Conservation (phyloP, 352 stramenopile species). For the Globisporangium camurandrum region DNA sequence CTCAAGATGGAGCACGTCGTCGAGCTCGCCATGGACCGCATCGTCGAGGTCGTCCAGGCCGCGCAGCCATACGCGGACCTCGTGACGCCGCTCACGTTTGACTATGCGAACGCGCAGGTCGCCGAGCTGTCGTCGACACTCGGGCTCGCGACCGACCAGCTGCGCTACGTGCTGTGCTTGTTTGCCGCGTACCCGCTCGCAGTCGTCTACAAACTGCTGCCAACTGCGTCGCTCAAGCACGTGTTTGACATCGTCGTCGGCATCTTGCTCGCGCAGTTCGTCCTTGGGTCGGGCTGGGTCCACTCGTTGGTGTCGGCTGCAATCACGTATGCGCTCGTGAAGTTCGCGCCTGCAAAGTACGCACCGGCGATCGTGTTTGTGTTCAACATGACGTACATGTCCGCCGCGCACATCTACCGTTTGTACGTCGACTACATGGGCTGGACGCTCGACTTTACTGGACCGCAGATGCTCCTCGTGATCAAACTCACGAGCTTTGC, state of each 20-base stretch:
- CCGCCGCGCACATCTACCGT: conserved; percentile 91
- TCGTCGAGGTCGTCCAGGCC: conserved; percentile 20
- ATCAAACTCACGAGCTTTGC: conserved; percentile 97
- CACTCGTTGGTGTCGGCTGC: conserved; percentile 91
- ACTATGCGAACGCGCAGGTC: conserved; percentile 39
- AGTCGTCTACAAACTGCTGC: conserved; percentile 83
- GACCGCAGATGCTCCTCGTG: conserved; percentile 90
- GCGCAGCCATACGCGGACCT: conserved; percentile 18
- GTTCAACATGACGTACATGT: conserved; percentile 91
- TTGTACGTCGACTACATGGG: conserved; percentile 94
- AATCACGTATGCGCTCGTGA: conserved; percentile 83
- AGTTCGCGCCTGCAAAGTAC: conserved; percentile 29
- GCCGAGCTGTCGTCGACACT: conserved; percentile 20
- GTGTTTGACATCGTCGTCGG: conserved; percentile 88
- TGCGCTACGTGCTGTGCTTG: conserved; percentile 84
- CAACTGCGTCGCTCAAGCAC: conserved; percentile 82
- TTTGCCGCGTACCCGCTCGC: conserved; percentile 91
- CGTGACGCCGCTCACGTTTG: conserved; percentile 47
- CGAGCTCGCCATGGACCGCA: conserved; percentile 24
- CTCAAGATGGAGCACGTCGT: conserved; percentile 14
- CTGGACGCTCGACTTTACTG: conserved; percentile 83
- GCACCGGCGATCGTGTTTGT: conserved; percentile 86
- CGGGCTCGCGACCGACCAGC: conserved; percentile 47
- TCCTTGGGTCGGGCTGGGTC: conserved; percentile 89
- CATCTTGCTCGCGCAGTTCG: conserved; percentile 93